Base-by-base conservation (phyloP, 345 rosid species). In the Melaleuca alternifolia region DNA sequence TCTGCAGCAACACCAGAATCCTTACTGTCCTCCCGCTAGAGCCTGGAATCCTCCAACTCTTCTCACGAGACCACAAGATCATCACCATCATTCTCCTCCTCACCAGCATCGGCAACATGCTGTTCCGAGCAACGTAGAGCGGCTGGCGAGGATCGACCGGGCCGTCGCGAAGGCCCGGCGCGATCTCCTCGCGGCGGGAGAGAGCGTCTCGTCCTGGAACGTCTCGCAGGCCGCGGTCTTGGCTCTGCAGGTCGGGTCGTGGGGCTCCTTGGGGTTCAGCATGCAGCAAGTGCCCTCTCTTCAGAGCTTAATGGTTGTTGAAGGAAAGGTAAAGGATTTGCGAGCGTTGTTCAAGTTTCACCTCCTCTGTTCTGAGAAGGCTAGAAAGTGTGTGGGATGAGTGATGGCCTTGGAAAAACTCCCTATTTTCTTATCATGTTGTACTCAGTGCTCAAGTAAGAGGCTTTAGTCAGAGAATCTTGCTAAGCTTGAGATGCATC, bases 211-310 rank as follows among this genome's bases (percentile, higher is more conserved):
- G 26, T 87, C 96, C 0, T 94, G 94, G 92, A 91, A 91, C 88
- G 93, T 94, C 62, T 91, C 93, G 10, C 85, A 88, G 86, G 88
- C 89, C 5, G 96, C 87, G 86, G 84, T 94, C 48, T 79, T 85
- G 83, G 76, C 84, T 21, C 89, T 95, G 85, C 88, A 92, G 88
- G 94, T 91, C 82, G 96, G 92, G 83, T 92, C 97, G 53, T 95
- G 98, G 98, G 92, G 88, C 77, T 90, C 94, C 0, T 88, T 96
- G 85, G 96, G 95, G 10, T 91, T 95, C 41, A 89, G 89, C 83
- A 91, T 94, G 95, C 95, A 92, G 90, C 93, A 91, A 37, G 92
- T 95, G 86, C 94, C 94, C 33, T 89, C 98, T 15, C 91, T 96
- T 56, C 90, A 91, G 51, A 87, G 89, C 84, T 93, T 96, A 85